phyloP scores from a whole-genome alignment of 345 rosid species.

The Crucihimalaya himalaica region DNA sequence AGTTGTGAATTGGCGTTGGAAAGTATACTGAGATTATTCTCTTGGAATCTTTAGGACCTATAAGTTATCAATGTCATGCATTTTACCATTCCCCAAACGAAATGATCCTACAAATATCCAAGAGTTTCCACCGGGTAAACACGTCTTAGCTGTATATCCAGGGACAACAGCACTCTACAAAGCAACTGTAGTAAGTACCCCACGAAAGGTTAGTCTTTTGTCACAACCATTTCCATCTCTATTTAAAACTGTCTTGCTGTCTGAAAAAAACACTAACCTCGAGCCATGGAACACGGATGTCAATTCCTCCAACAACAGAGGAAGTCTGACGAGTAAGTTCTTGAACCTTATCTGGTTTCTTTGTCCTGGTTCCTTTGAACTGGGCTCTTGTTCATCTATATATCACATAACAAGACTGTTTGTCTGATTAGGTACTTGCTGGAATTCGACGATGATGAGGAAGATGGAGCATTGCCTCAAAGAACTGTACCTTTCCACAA shows the following conservation, averaged over 20 bases:
- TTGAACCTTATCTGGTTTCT: neutral
- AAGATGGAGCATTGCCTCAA: constrained; percentile 92
- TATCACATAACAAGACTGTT: neutral
- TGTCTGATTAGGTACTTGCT: constrained; percentile 57
- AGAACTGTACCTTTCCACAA: constrained; percentile 77
- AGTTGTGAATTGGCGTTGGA: neutral
- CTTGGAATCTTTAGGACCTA: constrained; percentile 53
- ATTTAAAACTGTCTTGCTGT: neutral
- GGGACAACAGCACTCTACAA: constrained; percentile 95
- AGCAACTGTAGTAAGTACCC: constrained; percentile 82
- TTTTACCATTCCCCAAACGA: constrained; percentile 79
- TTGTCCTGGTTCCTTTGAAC: neutral
- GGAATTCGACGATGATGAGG: constrained; percentile 95
- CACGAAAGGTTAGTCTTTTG: constrained; percentile 60
- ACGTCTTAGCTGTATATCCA: constrained; percentile 98
- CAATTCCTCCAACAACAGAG: constrained; percentile 50
- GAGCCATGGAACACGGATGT: constrained; percentile 1
- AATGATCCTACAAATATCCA: constrained; percentile 54
- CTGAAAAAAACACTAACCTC: neutral
- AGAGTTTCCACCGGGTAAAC: constrained; percentile 69
- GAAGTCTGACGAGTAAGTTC: constrained; percentile 80
- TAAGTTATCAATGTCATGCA: constrained; percentile 71
- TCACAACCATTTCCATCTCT: neutral
- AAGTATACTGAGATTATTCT: neutral
- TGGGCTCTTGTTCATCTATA: neutral